phyloP scores from a whole-genome alignment of 2,329 filamentous ascomycete species.

The Emmonsiellopsis sp. region DNA sequence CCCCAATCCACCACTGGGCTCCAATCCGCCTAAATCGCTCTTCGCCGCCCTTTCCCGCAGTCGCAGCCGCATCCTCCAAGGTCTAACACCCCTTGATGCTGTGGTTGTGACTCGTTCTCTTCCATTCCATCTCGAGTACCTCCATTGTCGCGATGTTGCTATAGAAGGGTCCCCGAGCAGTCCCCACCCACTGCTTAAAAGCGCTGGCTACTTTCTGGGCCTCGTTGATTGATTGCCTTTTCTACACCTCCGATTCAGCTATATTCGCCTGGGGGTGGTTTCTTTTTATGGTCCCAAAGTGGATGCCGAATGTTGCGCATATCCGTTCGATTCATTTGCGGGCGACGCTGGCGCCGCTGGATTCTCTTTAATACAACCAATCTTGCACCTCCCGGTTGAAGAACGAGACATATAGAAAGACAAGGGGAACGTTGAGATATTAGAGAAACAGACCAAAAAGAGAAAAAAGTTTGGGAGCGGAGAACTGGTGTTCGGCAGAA shows the following conservation, averaged over 20 bases:
- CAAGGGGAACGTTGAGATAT: not conserved
- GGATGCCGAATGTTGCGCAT: conserved; percentile 19
- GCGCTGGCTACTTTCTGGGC: not conserved
- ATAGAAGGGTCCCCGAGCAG: not conserved
- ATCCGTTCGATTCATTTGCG: conserved; percentile 11
- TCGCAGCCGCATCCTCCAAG: not conserved
- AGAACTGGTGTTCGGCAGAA: not conserved
- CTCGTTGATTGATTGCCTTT: not conserved
- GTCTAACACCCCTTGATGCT: not conserved
- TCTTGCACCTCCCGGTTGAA: conserved; percentile 1
- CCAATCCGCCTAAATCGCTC: not conserved
- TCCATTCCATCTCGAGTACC: not conserved
- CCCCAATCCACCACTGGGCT: not conserved
- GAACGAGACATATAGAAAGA: conserved; percentile 2
- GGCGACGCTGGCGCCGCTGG: conserved; percentile 21
- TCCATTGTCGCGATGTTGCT: conserved; percentile 1
- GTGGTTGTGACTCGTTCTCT: not conserved
- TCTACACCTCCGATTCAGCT: not conserved
- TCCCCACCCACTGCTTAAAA: not conserved
- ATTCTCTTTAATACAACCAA: conserved; percentile 6
- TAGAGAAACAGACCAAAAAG: not conserved
- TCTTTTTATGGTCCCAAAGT: not conserved
- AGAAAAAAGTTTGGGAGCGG: not conserved
- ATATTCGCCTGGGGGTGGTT: not conserved
- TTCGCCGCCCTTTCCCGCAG: not conserved